phyloP scores from a whole-genome alignment of 2,329 filamentous ascomycete species.

The Colletotrichum sansevieriae region DNA sequence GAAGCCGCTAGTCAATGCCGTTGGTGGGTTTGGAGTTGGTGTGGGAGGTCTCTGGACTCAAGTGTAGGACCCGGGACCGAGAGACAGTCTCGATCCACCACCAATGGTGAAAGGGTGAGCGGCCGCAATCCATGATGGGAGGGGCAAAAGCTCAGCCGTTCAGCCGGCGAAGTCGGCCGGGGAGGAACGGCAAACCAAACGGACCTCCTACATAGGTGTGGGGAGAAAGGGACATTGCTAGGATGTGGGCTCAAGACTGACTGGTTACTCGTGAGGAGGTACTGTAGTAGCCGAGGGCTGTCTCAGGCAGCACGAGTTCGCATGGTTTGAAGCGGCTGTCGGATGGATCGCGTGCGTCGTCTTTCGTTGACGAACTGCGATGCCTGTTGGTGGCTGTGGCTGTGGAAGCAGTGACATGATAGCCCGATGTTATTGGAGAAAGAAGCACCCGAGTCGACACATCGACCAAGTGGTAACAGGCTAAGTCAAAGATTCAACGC shows the following conservation, averaged over 20 bases:
- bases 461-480: constrained; percentile 15
- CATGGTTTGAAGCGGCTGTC: constrained; percentile 12
- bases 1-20: constrained; percentile 18
- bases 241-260: constrained; percentile 11
- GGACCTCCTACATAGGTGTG: constrained; percentile 29
- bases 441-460: constrained; percentile 22
- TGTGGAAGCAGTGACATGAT: constrained; percentile 28
- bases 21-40: constrained; percentile 4
- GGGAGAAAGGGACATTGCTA: constrained; percentile 26
- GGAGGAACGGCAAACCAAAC: constrained; percentile 36
- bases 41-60: constrained; percentile 16
- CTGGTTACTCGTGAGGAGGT: constrained; percentile 4
- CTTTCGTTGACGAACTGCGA: constrained; percentile 15
- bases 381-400: constrained; percentile 4
- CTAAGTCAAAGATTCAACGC: constrained; percentile 3
- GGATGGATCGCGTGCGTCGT: constrained; percentile 13
- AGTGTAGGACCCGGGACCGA: constrained; percentile 12
- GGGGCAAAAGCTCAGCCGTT: constrained; percentile 32
- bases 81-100: constrained; percentile 29
- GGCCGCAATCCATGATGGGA: constrained; percentile 22
- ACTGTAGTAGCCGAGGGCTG: background rate
- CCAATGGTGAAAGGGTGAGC: constrained; percentile 16
- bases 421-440: constrained; percentile 30
- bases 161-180: constrained; percentile 31
- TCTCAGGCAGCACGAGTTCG: constrained; percentile 22